A percentile compares a stretch with the other conserved stretches of the same genome.
These are phyloP conservation scores for Colletotrichum kahawae DNA, from an alignment of 2,329 filamentous ascomycete genomes.

Conservation along the genomic window DNA sequence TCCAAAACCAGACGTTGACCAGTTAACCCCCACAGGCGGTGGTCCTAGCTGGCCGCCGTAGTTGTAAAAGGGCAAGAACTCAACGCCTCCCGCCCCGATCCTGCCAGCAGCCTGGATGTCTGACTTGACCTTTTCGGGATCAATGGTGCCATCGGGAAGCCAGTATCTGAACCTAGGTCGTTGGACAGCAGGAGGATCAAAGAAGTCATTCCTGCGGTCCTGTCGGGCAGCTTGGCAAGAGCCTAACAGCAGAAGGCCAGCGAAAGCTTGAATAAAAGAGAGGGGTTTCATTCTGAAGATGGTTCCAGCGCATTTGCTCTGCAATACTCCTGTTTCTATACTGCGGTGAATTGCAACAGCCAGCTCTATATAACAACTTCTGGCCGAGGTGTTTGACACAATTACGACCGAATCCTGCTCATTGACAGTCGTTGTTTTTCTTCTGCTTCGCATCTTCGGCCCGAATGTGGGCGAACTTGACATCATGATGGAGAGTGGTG, in stretches of 20 bases:
- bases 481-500: neutral
- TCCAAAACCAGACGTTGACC: slow-evolving; percentile 45
- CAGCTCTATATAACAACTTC: neutral
- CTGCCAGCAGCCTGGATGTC: slow-evolving; percentile 24
- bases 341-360: neutral
- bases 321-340: neutral
- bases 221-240: neutral
- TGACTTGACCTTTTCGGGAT: slow-evolving; percentile 7
- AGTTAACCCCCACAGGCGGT: slow-evolving; percentile 26
- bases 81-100: slow-evolving; percentile 28
- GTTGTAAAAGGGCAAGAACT: slow-evolving; percentile 31
- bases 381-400: neutral
- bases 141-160: slow-evolving; percentile 30
- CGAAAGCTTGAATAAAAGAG: neutral
- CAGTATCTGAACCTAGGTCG: slow-evolving; percentile 29
- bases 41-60: slow-evolving; percentile 23
- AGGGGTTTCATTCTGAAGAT: neutral
- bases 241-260: neutral
- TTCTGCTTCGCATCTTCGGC: neutral
- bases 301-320: neutral
- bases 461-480: neutral
- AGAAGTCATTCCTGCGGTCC: slow-evolving; percentile 45
- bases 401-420: neutral
- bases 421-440: neutral
- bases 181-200: slow-evolving; percentile 39